Conservation (phyloP, 2,329 filamentous ascomycete genomes). For the Verticillium zaregamsianum region DNA sequence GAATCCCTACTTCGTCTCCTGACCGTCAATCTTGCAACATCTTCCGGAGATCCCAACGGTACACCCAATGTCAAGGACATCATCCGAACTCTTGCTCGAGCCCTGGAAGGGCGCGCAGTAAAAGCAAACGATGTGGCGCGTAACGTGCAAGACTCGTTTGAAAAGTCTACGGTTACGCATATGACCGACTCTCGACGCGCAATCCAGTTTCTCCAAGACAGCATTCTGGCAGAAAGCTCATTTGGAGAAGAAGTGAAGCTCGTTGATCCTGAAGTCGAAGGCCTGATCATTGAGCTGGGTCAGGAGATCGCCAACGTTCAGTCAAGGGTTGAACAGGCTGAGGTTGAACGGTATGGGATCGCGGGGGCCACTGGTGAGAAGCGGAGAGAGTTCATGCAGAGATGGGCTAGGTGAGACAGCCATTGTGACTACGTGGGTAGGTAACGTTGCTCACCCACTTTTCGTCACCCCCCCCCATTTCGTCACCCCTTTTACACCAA, state of each 20-base stretch:
- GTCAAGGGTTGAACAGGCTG: slow-evolving; percentile 31
- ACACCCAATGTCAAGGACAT: slow-evolving; percentile 18
- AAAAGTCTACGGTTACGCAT: slow-evolving; percentile 33
- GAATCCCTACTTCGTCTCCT: slow-evolving; percentile 45
- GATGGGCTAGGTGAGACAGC: slow-evolving; percentile 28
- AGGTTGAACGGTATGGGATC: slow-evolving; percentile 22
- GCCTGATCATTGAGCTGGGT: slow-evolving; percentile 40
- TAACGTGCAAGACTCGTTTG: slow-evolving; percentile 47
- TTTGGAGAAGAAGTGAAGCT: slow-evolving; percentile 41
- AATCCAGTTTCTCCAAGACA: slow-evolving; percentile 45
- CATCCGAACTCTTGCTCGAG: slow-evolving; percentile 27
- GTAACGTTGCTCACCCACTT: too few relatives aligned
- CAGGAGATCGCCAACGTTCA: slow-evolving; percentile 39
- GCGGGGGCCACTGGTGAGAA: slow-evolving; percentile 30
- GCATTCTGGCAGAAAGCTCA: slow-evolving; percentile 47
- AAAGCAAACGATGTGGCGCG: slow-evolving; percentile 40
- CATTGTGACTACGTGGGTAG: too few relatives aligned
- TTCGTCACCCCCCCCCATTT: too few relatives aligned
- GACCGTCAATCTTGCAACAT: slow-evolving; percentile 30
- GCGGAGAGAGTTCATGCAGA: slow-evolving; percentile 42
- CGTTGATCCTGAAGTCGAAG: slow-evolving; percentile 48
- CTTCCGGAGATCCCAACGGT: slow-evolving; percentile 21
- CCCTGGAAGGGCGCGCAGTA: slow-evolving; percentile 30
- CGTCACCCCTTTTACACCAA: too few relatives aligned
- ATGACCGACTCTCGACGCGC: slow-evolving; percentile 44